Evolutionary conservation across 2,329 filamentous ascomycete genomes (phyloP), one percentile per base, ranked within the genome.

Genomic region (Chalara sp.): DNA sequence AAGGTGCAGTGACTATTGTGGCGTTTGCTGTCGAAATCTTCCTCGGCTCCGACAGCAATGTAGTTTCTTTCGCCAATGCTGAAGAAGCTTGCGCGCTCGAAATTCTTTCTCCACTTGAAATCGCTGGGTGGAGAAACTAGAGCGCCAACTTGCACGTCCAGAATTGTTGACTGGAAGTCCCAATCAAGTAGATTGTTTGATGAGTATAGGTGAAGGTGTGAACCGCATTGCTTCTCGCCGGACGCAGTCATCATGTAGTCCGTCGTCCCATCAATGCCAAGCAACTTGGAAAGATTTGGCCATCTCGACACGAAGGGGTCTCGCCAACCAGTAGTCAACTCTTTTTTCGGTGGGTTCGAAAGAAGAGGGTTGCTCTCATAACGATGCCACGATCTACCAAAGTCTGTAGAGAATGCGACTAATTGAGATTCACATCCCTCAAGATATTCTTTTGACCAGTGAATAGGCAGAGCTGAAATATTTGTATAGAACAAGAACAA

Each of bases 41-140:
- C 56, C 44, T 60, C 58, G 3, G 58, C 43, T 0, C 55, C 57
- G n/a, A 55, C 41, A 39, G 53, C 52, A 13, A 60, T 52, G n/a
- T 58, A 60, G 37, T 59, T 50, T 40, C 46, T 58, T 11, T 50
- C 31, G 5, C 53, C 54, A 44, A 60, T 53, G 7, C n/a, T 53
- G 43, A 60, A 60, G 44, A 60, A 60, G 35, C 56, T 55, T 1
- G 53, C 56, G 52, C 56, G 57, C 40, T 58, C 56, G 21, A 58
- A 60, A 32, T 60, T 58, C 53, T 47, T 57, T 21, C 56, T 56
- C 35, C 54, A 57, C 29, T 35, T 46, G 5, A 55, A 39, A 5
- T 47, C 13, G 37, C 53, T 56, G 1, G 48, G 49, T 5, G 53
- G 47, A 1, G 56, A 50, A 13, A 60, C 35, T 21, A 32, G 50